phyloP scores from a whole-genome alignment of 2,329 filamentous ascomycete genomes.

The Ampelomyces quisqualis region DNA sequence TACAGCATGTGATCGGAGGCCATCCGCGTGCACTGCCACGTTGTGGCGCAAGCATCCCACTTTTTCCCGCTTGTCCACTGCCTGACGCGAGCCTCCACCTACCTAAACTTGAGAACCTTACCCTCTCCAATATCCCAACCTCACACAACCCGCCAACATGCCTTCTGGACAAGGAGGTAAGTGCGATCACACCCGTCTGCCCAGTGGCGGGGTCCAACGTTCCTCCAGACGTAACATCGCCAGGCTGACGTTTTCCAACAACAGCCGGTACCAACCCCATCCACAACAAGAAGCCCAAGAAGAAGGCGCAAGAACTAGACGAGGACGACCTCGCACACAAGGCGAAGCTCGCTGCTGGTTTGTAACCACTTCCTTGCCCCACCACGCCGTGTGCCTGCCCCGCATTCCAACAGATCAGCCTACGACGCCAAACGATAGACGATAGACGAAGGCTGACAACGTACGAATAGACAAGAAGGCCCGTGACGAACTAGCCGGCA shows the following conservation, averaged over 20 bases:
- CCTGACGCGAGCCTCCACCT: too few relatives aligned
- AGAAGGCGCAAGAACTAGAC: constrained; percentile 74
- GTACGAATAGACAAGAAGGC: constrained; percentile 58
- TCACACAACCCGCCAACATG: too few relatives aligned
- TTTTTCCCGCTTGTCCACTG: too few relatives aligned
- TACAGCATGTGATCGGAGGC: too few relatives aligned
- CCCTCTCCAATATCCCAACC: too few relatives aligned
- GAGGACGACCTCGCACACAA: constrained; percentile 83
- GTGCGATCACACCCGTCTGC: constrained; percentile 16
- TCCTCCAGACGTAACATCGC: background rate
- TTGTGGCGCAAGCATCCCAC: too few relatives aligned
- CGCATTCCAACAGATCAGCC: background rate
- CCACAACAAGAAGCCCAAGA: constrained; percentile 77
- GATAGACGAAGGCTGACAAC: background rate
- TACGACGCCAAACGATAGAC: background rate
- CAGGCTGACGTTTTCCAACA: constrained; percentile 23
- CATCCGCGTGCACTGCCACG: too few relatives aligned
- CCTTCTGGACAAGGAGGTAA: constrained; percentile 54
- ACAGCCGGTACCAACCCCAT: constrained; percentile 56
- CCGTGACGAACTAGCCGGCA: constrained; percentile 66
- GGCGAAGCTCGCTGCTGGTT: constrained; percentile 83
- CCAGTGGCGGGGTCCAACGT: constrained; percentile 7
- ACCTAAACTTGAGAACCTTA: too few relatives aligned
- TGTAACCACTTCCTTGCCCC: constrained; percentile 35
- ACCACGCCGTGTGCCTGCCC: background rate